phyloP scores from a whole-genome alignment of 805 yeast species.

The Wickerhamiella cacticola region DNA sequence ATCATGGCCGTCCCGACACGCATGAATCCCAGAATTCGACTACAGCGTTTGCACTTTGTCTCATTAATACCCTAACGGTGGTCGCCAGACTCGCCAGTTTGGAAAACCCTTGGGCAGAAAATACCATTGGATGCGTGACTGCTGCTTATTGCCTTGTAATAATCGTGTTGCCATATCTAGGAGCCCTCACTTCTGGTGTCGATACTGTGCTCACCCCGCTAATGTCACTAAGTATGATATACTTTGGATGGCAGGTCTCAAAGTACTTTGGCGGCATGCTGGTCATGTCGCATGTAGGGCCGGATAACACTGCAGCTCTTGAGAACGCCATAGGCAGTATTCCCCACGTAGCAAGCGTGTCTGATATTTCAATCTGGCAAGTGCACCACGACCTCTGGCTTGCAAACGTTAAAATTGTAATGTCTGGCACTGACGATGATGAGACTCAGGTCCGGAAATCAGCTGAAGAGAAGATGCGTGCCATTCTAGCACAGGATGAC shows the following conservation, averaged over 20 bases:
- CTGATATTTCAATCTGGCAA: conserved; percentile 32
- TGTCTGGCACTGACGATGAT: conserved; percentile 28
- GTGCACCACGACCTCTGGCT: conserved; percentile 35
- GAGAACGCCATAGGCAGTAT: conserved; percentile 21
- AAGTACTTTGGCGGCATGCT: conserved; percentile 35
- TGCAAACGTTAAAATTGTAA: conserved; percentile 28
- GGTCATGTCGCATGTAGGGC: conserved; percentile 34
- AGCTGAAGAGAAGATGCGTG: conserved; percentile 24
- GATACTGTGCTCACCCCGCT: conserved; percentile 30
- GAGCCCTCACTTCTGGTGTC: conserved; percentile 21
- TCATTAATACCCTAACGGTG: conserved; percentile 14
- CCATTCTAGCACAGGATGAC: conserved; percentile 20
- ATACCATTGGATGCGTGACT: conserved; percentile 25
- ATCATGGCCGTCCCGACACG: conserved; percentile 18
- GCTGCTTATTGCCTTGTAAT: conserved; percentile 26
- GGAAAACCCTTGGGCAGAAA: conserved; percentile 11
- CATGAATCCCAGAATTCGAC: neutral
- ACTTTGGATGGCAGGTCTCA: conserved; percentile 32
- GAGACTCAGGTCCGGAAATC: conserved; percentile 26
- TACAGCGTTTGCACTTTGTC: conserved; percentile 14
- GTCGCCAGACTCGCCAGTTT: conserved; percentile 10
- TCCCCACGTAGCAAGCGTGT: conserved; percentile 25
- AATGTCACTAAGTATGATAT: conserved; percentile 33
- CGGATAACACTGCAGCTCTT: conserved; percentile 26
- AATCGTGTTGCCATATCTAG: conserved; percentile 26